phyloP scores from a whole-genome alignment of 2,329 filamentous ascomycete species.

The Trichoderma cornu-damae region DNA sequence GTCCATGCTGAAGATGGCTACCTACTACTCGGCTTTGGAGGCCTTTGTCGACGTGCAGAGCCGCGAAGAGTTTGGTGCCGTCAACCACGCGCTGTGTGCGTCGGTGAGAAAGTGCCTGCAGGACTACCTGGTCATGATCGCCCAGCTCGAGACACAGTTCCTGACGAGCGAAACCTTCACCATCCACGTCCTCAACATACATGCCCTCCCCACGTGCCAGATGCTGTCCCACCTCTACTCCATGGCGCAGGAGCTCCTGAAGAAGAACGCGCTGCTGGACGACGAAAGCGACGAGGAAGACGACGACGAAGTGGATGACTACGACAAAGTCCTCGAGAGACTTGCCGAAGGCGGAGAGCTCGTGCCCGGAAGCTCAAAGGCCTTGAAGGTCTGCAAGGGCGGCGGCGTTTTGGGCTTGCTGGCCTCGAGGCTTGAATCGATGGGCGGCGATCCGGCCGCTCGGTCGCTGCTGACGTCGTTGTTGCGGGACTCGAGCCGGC shows the following conservation, averaged over 20 bases:
- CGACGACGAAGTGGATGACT: slow-evolving; percentile 69
- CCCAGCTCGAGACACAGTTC: slow-evolving; percentile 89
- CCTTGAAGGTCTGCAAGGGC: slow-evolving; percentile 94
- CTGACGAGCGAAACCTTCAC: slow-evolving; percentile 86
- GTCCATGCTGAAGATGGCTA: slow-evolving; percentile 90
- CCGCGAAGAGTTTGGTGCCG: slow-evolving; percentile 83
- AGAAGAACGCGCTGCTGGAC: slow-evolving; percentile 80
- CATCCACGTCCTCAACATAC: slow-evolving; percentile 85
- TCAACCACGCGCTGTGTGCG: slow-evolving; percentile 95
- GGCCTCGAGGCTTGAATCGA: slow-evolving; percentile 75
- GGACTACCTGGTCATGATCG: slow-evolving; percentile 88
- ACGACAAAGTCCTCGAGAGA: slow-evolving; percentile 89
- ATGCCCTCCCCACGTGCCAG: slow-evolving; percentile 83
- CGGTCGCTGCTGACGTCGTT: slow-evolving; percentile 74
- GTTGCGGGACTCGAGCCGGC: slow-evolving; percentile 79
- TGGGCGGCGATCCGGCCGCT: slow-evolving; percentile 90
- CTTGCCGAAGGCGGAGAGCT: slow-evolving; percentile 82
- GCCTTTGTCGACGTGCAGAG: slow-evolving; percentile 93
- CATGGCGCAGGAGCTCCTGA: slow-evolving; percentile 79
- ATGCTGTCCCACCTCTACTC: slow-evolving; percentile 89
- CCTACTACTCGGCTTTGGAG: slow-evolving; percentile 85
- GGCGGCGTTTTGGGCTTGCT: slow-evolving; percentile 87
- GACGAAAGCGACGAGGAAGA: slow-evolving; percentile 69
- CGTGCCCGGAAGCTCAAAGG: slow-evolving; percentile 69
- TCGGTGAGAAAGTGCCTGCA: slow-evolving; percentile 86